Evolutionary conservation across 116 monocot species (phyloP), one percentile per base, ranked within the genome.

Genomic region (Dioscorea cayenensis): DNA sequence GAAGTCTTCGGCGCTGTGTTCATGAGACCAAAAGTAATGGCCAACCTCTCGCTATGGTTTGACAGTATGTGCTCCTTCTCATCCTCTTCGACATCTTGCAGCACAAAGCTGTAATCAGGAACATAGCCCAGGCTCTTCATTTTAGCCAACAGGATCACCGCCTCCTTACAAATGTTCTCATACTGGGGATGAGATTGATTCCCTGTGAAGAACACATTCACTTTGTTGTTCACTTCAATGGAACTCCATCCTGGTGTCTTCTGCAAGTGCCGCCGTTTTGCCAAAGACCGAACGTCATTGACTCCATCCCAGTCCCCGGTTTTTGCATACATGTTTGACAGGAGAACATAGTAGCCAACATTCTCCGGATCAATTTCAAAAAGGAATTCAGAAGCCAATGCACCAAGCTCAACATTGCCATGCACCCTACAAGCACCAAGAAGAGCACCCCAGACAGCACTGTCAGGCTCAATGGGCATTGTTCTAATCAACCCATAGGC

Each of bases 301-400:
- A 81, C 81, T 70, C 73, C 66, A 17, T 51, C 66, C 83, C 83
- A 84, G 9, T 72, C 70, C 11, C 72, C 76, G 22, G 37, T 65
- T 72, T 66, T 72, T 2, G 85, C 85, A 52, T 84, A 76, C 78
- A 85, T 85, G 60, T 85, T 85, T 60, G 85, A 85, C 62, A 81
- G 48, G 29, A 85, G 49, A 65, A 85, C 81, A 73, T 85, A 81
- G 36, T 78, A 85, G 14, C 85, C 85, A 16, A 81, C 73, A 66
- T 85, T 81, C 63, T 76, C 66, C 10, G 85, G 73, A 63, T 85
- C 85, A 69, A 85, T 71, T 66, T 78, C 72, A 66, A 71, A 78
- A 32, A 85, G 43, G 21, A 49, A 14, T 16, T 59, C 51, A 16
- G 75, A 81, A 36, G 81, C 85, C 64, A 75, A 27, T 65, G 17